phyloP scores from a whole-genome alignment of 2,329 filamentous ascomycete genomes.

The Thelonectria rubi region DNA sequence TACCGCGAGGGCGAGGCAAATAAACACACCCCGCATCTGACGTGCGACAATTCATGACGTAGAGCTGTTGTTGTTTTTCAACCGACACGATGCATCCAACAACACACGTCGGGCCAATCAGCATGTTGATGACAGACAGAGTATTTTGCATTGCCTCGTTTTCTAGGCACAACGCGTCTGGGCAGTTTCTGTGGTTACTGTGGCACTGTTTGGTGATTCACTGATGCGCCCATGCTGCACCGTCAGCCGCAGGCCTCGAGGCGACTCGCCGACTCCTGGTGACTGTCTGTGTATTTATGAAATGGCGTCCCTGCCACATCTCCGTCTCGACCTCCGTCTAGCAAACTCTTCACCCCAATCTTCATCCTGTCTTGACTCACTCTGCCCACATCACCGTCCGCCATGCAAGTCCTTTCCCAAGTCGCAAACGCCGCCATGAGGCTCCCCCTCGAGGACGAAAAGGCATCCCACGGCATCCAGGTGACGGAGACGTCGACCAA shows the following conservation, averaged over 20 bases:
- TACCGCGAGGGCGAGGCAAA: background rate
- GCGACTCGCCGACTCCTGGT: no score
- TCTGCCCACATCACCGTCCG: no score
- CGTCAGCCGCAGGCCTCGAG: no score
- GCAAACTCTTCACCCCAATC: background rate
- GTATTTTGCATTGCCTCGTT: background rate
- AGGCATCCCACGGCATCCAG: background rate
- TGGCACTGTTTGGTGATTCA: background rate
- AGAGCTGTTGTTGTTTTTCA: background rate
- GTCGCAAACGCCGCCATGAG: background rate
- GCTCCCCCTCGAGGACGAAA: background rate
- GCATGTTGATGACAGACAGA: background rate
- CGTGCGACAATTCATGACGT: background rate
- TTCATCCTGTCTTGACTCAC: no score
- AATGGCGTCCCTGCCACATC: no score
- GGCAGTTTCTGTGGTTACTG: background rate
- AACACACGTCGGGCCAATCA: background rate
- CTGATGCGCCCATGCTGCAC: background rate
- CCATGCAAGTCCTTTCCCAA: conserved; percentile 11
- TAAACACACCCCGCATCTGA: background rate
- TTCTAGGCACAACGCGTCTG: background rate
- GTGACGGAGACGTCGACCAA: conserved; percentile 12
- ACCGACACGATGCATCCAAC: background rate
- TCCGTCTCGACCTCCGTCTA: background rate
- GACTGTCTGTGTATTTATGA: no score